Evolutionary conservation across 148 eudicot species (phyloP).

Genomic region (Rhododendron vialii): DNA sequence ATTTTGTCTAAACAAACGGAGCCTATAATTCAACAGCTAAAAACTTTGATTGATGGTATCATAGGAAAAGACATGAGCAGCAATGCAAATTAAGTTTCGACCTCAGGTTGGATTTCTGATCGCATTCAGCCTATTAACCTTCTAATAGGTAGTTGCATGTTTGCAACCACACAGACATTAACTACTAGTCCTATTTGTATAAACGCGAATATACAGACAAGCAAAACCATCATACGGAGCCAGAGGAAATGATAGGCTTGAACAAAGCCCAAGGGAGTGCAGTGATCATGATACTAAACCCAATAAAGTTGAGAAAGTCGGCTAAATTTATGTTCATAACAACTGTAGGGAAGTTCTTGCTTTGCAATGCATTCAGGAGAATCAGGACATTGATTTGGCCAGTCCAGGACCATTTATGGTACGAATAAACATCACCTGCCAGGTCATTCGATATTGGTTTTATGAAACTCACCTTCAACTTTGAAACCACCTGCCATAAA

Average conservation of each 20-base stretch:
- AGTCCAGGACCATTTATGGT: neutral
- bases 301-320: neutral
- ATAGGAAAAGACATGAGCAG: neutral
- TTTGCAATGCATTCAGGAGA: neutral
- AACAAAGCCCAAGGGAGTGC: neutral
- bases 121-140: neutral
- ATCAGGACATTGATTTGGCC: neutral
- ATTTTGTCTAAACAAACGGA: too few species aligned
- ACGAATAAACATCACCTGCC: constrained; percentile 8
- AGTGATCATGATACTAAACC: neutral
- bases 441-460: neutral
- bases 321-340: neutral
- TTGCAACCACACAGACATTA: neutral
- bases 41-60: neutral
- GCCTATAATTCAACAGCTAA: neutral
- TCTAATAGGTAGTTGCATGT: neutral
- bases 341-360: neutral
- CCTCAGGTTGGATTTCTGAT: neutral
- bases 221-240: neutral
- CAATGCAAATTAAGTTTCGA: neutral
- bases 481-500: constrained; percentile 46
- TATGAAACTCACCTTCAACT: constrained; percentile 59
- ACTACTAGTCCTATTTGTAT: neutral
- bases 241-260: neutral
- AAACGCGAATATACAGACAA: neutral